Base-by-base conservation (phyloP, 495 filamentous ascomycete species). In the Aspergillus kassunensis region DNA sequence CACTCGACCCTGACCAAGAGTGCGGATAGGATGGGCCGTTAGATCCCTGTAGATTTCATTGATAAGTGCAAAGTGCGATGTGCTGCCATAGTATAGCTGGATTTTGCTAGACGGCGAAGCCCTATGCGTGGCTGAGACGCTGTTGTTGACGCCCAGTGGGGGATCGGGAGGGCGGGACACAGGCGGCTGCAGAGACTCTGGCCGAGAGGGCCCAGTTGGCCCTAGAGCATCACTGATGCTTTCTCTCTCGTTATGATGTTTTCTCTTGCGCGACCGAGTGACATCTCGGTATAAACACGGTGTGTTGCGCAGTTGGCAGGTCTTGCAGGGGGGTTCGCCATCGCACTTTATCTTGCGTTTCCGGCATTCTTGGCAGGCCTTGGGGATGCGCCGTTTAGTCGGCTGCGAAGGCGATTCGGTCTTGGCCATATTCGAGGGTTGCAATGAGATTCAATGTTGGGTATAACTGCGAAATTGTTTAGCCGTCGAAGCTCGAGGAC, bases 61-160 rank as follows among this genome's bases (percentile, higher is more conserved):
- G 63, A 75, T 72, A 0, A 77, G 66, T 2, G 72, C 59, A 46
- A 77, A 77, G 47, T 75, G 69, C 4, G 73, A 75, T 0, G 71
- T 69, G 0, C 71, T 66, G 0, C 73, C 73, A 64, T 77, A 77
- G 53, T 74, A 77, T 2, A 77, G 56, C 43, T 74, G 72, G 30
- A 75, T 64, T 44, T 66, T 63, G 49, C 67, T 74, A 18, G 72
- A 75, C 3, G 72, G 65, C 2, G 70, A 72, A 13, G 68, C 59
- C 67, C 71, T 69, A 44, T 75, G 70, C 3, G 72, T 75, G 15
- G 72, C 72, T 0, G 69, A 69, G 12, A 75, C 72, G 43, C 72
- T 73, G 27, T 64, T 70, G 31, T 70, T 65, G 41, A 72, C 67
- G 39, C 62, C 63, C 12, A 64, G 51, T 1, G 65, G 59, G 2